A percentile compares a stretch with the other conserved stretches of the same genome.
Conservation (phyloP, 352 stramenopile species). For the Phytopythium vexans region DNA sequence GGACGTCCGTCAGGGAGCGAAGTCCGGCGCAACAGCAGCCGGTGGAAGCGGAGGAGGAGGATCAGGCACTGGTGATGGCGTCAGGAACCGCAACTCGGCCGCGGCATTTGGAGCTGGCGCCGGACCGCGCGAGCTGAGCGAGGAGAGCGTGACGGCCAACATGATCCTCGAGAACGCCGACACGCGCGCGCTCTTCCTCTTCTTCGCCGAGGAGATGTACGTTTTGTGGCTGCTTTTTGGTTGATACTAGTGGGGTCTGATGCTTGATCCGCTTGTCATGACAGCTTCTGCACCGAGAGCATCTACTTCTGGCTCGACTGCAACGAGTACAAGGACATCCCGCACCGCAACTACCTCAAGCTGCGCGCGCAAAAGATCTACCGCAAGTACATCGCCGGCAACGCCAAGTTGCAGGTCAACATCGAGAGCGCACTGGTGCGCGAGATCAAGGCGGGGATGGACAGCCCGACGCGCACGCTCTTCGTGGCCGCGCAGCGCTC, state of each 20-base stretch:
- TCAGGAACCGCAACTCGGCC: slow-evolving; percentile 3
- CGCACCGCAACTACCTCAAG: slow-evolving; percentile 70
- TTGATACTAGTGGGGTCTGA: not conserved
- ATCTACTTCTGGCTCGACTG: slow-evolving; percentile 86
- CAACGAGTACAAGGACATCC: slow-evolving; percentile 80
- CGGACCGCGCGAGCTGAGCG: slow-evolving; percentile 15
- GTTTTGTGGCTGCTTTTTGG: slow-evolving; percentile 9
- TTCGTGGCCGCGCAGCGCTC: slow-evolving; percentile 56
- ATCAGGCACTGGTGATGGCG: not conserved
- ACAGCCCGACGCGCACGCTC: slow-evolving; percentile 52
- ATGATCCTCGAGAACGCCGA: slow-evolving; percentile 64
- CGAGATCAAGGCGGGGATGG: slow-evolving; percentile 52
- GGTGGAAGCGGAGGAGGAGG: not conserved
- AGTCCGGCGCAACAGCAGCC: not conserved
- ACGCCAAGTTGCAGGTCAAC: slow-evolving; percentile 70
- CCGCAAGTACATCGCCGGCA: slow-evolving; percentile 68
- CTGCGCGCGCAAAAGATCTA: slow-evolving; percentile 78
- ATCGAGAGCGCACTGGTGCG: slow-evolving; percentile 51
- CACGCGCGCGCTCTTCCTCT: slow-evolving; percentile 61
- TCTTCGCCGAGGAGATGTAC: slow-evolving; percentile 80
- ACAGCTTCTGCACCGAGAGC: slow-evolving; percentile 73
- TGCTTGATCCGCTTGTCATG: not conserved
- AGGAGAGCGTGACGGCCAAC: slow-evolving; percentile 42
- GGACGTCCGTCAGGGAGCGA: not conserved
- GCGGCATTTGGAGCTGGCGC: not conserved